Evolutionary conservation across 2,329 filamentous ascomycete species (phyloP), one percentile per base, ranked within the genome.

Genomic region (Talaromyces sp.): DNA sequence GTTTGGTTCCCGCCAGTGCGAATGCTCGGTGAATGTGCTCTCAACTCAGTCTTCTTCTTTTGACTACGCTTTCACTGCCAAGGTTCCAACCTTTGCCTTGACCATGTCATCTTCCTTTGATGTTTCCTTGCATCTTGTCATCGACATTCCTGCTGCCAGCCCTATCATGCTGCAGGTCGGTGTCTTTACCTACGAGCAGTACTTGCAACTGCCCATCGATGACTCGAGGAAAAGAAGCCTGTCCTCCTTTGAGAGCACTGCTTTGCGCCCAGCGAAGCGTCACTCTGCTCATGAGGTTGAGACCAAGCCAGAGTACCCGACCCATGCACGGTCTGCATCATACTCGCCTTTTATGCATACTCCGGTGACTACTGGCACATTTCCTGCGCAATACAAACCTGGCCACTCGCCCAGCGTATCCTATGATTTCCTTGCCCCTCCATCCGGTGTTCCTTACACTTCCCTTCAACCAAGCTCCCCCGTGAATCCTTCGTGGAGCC

Each of bases 1-100:
- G 54, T 96, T 96, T 75, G 92, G 91, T n/a, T 82, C 84, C n/a
- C 86, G 89, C 69, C 87, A 88, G 73, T 89, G 87, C 74, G 81
- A 85, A 60, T 87, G 87, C 62, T 83, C 87, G 61, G 81, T 92
- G 28, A 82, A 85, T 53, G 88, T 88, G 71, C 72, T 81, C 78
- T 79, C 78, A 79, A 72, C 82, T 76, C 67, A 85, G 80, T 77
- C 84, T 66, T 84, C 85, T 23, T 79, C 77, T 60, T 90, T 85
- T 72, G 84, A 88, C 65, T 96, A 95, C 75, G 83, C 84, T 33
- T 82, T 96, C 68, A 86, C 85, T 53, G 86, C 87, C 47, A 87
- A 91, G 61, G 90, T 89, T 34, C 93, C 93, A 54, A 83, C 82
- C 2, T 85, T 87, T 66, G 74, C 81, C n/a, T 73, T 79, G 23